Conservation (phyloP, 129 eudicot genomes). For the Ambrosia trifida region DNA sequence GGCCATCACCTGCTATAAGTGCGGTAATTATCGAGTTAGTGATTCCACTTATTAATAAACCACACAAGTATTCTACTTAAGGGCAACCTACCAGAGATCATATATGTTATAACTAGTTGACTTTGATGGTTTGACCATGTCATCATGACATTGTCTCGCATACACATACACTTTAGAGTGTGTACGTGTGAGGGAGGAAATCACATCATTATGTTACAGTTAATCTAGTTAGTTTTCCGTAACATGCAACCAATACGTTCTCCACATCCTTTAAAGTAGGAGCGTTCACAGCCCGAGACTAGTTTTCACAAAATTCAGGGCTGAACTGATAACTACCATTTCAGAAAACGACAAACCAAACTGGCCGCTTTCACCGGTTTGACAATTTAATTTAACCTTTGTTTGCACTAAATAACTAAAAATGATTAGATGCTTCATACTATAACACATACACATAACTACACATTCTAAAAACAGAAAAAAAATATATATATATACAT, state of each 20-base stretch:
- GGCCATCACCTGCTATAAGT: constrained; percentile 56
- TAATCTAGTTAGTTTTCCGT: background rate
- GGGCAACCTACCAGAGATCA: constrained; percentile 2
- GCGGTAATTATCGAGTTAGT: background rate
- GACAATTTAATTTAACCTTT: too few species aligned
- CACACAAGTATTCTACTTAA: constrained; percentile 9
- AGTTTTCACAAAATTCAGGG: too few species aligned
- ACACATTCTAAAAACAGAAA: too few species aligned
- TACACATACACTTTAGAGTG: background rate
- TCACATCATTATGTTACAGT: background rate
- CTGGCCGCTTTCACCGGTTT: too few species aligned
- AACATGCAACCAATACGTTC: background rate
- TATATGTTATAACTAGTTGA: background rate
- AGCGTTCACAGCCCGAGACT: too few species aligned
- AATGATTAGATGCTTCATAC: too few species aligned
- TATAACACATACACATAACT: too few species aligned
- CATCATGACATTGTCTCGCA: background rate
- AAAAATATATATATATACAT: too few species aligned
- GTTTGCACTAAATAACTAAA: too few species aligned
- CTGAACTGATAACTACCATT: too few species aligned
- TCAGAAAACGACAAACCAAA: too few species aligned
- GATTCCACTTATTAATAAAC: background rate
- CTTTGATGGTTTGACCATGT: constrained; percentile 1
- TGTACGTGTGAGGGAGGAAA: background rate
- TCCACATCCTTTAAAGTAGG: background rate